Evolutionary conservation across 768 basidiomycete genomes (phyloP).

Genomic region (Trametes cingulata): DNA sequence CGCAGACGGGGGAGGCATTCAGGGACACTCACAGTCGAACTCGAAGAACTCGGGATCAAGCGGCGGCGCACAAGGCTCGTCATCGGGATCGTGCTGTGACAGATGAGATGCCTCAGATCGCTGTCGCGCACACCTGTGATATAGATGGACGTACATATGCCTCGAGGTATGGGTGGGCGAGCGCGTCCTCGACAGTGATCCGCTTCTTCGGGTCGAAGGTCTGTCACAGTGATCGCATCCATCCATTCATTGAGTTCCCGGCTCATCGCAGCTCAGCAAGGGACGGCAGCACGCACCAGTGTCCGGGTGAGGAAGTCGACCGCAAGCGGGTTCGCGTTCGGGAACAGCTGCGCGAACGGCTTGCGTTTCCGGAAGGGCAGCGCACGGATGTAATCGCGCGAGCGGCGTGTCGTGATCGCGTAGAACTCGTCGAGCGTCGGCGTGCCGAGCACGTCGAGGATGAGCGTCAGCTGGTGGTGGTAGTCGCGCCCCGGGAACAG

Average conservation of each 20-base stretch:
- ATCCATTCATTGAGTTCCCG: neutral
- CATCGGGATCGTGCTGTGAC: constrained; percentile 86
- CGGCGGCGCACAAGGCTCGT: constrained; percentile 95
- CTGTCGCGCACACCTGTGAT: neutral
- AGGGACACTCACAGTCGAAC: constrained; percentile 74
- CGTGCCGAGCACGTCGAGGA: constrained; percentile 95
- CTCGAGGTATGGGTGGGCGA: constrained; percentile 94
- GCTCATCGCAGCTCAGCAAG: neutral
- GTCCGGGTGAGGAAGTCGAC: constrained; percentile 82
- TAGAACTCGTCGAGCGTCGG: constrained; percentile 98
- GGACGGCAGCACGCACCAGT: constrained; percentile 47
- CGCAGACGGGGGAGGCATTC: neutral
- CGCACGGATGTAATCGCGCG: constrained; percentile 93
- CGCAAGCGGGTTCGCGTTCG: constrained; percentile 83
- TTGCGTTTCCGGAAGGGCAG: constrained; percentile 89
- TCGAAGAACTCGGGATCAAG: constrained; percentile 96
- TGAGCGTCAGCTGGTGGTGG: constrained; percentile 94
- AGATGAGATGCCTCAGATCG: constrained; percentile 11
- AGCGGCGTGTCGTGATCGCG: constrained; percentile 89
- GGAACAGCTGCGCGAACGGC: constrained; percentile 84
- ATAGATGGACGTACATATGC: constrained; percentile 67
- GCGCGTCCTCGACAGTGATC: constrained; percentile 89
- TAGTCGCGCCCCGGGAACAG: constrained; percentile 97
- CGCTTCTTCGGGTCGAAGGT: constrained; percentile 99
- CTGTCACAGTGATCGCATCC: constrained; percentile 36